Evolutionary conservation across 805 yeast genomes (phyloP).

Genomic region (Candida fluviatilis): DNA sequence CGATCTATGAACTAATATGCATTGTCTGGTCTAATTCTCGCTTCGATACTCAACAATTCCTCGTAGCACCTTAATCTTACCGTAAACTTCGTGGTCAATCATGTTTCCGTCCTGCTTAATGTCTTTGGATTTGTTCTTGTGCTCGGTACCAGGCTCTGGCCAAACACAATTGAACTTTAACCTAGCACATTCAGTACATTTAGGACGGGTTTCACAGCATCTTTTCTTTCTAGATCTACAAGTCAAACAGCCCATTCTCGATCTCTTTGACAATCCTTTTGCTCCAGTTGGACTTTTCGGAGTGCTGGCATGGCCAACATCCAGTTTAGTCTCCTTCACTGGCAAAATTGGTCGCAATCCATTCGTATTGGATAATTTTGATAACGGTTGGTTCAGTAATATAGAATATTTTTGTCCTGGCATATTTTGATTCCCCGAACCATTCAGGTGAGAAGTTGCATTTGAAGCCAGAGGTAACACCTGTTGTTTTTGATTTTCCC

Average conservation of each 20-base stretch:
- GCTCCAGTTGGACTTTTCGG: no score
- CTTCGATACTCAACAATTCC: constrained; percentile 54
- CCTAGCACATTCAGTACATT: constrained; percentile 64
- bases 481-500: not conserved
- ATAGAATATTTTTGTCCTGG: not conserved
- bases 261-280: constrained; percentile 40
- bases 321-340: not conserved
- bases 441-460: no score
- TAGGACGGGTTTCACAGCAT: constrained; percentile 69
- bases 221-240: constrained; percentile 75
- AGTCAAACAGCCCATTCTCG: constrained; percentile 72
- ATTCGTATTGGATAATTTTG: no score
- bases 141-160: constrained; percentile 70
- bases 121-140: constrained; percentile 52
- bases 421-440: no score
- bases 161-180: constrained; percentile 63
- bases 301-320: not conserved
- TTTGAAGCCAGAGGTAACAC: no score
- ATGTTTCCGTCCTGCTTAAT: constrained; percentile 47
- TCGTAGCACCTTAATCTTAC: constrained; percentile 56
- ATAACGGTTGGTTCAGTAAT: no score
- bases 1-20: not conserved
- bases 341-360: not conserved
- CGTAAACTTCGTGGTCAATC: constrained; percentile 51
- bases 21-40: constrained; percentile 10